Conservation (phyloP, 2,329 filamentous ascomycete species). For the Aureobasidium namibiae region DNA sequence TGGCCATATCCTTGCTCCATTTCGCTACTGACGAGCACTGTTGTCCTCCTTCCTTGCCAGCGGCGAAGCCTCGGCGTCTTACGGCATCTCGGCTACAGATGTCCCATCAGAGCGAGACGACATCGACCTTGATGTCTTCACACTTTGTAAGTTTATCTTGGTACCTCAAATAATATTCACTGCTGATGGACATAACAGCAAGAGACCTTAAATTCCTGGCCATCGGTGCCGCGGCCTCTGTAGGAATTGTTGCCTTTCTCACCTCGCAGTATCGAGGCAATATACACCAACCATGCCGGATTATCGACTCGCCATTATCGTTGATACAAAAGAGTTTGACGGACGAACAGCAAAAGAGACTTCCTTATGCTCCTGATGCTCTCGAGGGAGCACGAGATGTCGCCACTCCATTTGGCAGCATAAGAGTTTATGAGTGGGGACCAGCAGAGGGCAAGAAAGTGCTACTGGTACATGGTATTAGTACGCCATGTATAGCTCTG, state of each 20-base stretch:
- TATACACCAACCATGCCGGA: neutral
- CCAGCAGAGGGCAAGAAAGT: constrained; percentile 63
- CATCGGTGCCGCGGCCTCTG: neutral
- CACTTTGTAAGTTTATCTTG: too few relatives aligned
- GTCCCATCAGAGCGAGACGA: neutral
- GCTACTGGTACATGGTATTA: constrained; percentile 72
- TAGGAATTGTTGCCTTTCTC: neutral
- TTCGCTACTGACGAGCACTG: too few relatives aligned
- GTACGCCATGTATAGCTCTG: constrained; percentile 64
- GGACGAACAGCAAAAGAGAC: constrained; percentile 15
- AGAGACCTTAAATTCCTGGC: neutral
- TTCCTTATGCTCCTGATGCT: constrained; percentile 59
- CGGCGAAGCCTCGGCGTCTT: neutral
- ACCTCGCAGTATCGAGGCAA: neutral
- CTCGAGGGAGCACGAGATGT: constrained; percentile 65
- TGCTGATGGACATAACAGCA: neutral
- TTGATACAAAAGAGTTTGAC: neutral
- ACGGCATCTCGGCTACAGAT: constrained; percentile 1
- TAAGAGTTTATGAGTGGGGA: constrained; percentile 75
- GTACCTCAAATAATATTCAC: neutral
- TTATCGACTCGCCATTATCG: neutral
- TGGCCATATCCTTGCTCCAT: too few relatives aligned
- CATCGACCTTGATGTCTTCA: neutral
- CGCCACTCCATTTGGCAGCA: constrained; percentile 58
- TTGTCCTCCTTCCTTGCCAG: constrained; percentile 9